Evolutionary conservation across 352 stramenopile species (phyloP), one percentile per base, ranked within the genome.

Genomic region (Globisporangium echinulatum): DNA sequence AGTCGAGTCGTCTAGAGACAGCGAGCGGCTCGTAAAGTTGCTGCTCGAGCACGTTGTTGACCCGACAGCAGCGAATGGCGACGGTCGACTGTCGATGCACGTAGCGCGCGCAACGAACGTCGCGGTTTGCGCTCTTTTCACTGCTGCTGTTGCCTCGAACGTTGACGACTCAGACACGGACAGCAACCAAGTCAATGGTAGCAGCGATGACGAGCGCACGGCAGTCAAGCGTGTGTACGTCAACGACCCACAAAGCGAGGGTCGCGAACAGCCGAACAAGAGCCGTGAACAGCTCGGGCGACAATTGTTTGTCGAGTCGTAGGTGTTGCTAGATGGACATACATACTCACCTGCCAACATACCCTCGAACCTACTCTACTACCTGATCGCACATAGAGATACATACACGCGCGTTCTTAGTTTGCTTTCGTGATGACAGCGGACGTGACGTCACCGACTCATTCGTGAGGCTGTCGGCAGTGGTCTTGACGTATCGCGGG

Each of bases 401-500:
- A 25, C 25, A 25, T 25, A 25, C 25, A 25, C 25, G 25, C 25
- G 25, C 25, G 25, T 25, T 25, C 25, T 25, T 25, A 25, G 25
- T 25, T 3, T 25, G 25, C 13, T 39, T 6, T 8, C 48, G 4
- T 17, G 7, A 56, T 56, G 1, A 47, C 42, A 3, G 38, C 19
- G 0, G 57, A 62, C 5, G 49, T 44, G 40, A 57, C 49, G 33
- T 49, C 50, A 7, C n/a, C 13, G 5, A 56, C 33, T 40, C 47
- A 3, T 15, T 43, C 33, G 43, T 50, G 25, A 39, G 39, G 3
- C 2, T n/a, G 11, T 63, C 66, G 49, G 74, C 74, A n/a, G 39
- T 62, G 44, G 70, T 78, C 52, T 80, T 80, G 50, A 81, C 64
- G 52, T 59, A 87, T 51, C 77, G 87, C 3, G 72, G 25, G 1